Percentiles rank a stretch among this genome's conserved stretches.
phyloP scores from a whole-genome alignment of 148 eudicot genomes.

The Simmondsia chinensis region DNA sequence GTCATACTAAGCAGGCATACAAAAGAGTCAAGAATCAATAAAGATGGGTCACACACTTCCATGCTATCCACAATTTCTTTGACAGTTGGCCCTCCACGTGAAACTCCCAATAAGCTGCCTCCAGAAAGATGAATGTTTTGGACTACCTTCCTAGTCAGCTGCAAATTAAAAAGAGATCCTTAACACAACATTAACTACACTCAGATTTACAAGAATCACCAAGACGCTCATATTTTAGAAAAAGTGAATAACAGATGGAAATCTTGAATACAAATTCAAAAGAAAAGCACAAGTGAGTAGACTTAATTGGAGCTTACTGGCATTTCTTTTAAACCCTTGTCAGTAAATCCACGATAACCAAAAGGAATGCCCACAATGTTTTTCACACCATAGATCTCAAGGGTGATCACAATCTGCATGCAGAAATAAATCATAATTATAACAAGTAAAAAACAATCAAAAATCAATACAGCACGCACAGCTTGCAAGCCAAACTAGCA shows the following conservation, averaged over 20 bases:
- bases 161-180: constrained; percentile 3
- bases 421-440: neutral
- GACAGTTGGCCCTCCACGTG: constrained; percentile 87
- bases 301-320: constrained; percentile 44
- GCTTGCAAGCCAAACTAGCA: no score
- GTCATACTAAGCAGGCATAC: constrained; percentile 4
- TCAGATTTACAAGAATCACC: no score
- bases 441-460: constrained; percentile 2
- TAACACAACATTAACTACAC: no score
- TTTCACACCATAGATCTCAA: constrained; percentile 95
- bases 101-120: constrained; percentile 95
- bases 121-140: constrained; percentile 97
- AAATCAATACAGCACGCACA: neutral
- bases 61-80: constrained; percentile 81
- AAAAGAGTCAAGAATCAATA: neutral
- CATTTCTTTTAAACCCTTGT: constrained; percentile 58
- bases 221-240: neutral
- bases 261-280: neutral
- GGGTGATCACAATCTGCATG: constrained; percentile 92
- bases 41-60: constrained; percentile 45
- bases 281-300: neutral
- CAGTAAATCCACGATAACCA: constrained; percentile 93
- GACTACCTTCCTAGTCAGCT: constrained; percentile 92
- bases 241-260: neutral
- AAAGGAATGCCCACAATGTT: constrained; percentile 91